Evolutionary conservation across 306 rosid species (phyloP), one percentile per base, ranked within the genome.

Genomic region (Clitoria ternatea): DNA sequence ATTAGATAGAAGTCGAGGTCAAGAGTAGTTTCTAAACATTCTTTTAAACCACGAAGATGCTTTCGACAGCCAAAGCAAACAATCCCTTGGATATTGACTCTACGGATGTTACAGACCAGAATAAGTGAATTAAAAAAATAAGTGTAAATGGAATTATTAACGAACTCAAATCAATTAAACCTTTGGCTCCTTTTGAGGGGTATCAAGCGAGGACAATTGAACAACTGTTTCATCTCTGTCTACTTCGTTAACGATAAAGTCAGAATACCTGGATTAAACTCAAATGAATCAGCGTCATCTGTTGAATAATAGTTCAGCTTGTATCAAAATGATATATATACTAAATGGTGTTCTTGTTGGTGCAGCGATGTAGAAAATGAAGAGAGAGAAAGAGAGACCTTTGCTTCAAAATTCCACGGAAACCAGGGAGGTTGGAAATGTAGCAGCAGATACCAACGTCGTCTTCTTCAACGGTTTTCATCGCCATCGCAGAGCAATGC

Each of bases 191-290:
- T 85, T 52, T 18, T n/a, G 65, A 20, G 90, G 87, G 24, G 89
- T 83, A 36, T 89, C 92, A 61, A 90, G 85, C 19, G 87, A 79
- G 49, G 91, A 82, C 83, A 94, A 64, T 29, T 74, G 90, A 79
- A 83, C 89, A 74, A 90, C 88, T 39, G 86, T 70, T 70, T 88
- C 97, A 36, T 85, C 94, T 1, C 26, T 69, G 66, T 85, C 97
- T n/a, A 94, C 98, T 89, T 94, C 97, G 11, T 94, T 82, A 29
- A 94, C 97, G 45, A 94, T 90, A 74, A 94, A 94, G 77, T 90
- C 98, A 59, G 97, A 87, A 72, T 94, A 94, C 87, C 98, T 93
- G 55, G 1, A 82, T 48, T 73, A 83, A 66, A 73, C 18, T 81
- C 65, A 53, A 42, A 5, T 20, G 13, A 52, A 8, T 64, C 73